Evolutionary conservation across 257 asterid genomes (phyloP).

Genomic region (Datura wrightii): DNA sequence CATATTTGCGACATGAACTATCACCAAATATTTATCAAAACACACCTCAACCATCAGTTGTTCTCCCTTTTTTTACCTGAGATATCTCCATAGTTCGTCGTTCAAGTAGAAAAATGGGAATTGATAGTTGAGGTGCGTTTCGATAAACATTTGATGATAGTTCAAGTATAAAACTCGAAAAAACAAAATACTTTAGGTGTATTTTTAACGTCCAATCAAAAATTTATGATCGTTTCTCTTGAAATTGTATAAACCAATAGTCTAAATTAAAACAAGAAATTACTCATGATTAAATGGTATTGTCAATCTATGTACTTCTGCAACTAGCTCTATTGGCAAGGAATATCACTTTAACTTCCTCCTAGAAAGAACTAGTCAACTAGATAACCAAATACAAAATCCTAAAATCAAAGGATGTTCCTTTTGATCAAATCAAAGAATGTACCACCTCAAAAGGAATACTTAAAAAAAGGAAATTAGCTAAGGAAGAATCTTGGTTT

Average conservation of each 20-base stretch:
- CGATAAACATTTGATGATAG: too few relatives aligned
- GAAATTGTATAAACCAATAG: background rate
- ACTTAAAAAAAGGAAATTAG: background rate
- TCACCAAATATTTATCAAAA: too few relatives aligned
- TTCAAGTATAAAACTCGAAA: too few relatives aligned
- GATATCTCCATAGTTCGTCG: too few relatives aligned
- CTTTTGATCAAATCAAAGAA: conserved; percentile 35
- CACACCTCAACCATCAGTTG: too few relatives aligned
- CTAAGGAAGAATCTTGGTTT: conserved; percentile 35
- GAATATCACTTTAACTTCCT: conserved; percentile 22
- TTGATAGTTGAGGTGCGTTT: too few relatives aligned
- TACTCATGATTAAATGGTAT: background rate
- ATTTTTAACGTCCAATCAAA: too few relatives aligned
- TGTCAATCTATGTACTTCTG: background rate
- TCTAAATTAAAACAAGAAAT: background rate
- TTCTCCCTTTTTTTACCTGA: too few relatives aligned
- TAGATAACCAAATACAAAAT: background rate
- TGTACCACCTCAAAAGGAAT: conserved; percentile 29
- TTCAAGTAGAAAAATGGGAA: too few relatives aligned
- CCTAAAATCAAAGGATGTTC: conserved; percentile 11
- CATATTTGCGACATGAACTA: too few relatives aligned
- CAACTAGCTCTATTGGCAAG: background rate
- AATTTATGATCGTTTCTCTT: background rate
- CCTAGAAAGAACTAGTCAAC: background rate
- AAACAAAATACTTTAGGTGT: too few relatives aligned